These are phyloP conservation scores for Candida hispaniensis DNA, from an alignment of 805 yeast genomes.

Conservation along the genomic window DNA sequence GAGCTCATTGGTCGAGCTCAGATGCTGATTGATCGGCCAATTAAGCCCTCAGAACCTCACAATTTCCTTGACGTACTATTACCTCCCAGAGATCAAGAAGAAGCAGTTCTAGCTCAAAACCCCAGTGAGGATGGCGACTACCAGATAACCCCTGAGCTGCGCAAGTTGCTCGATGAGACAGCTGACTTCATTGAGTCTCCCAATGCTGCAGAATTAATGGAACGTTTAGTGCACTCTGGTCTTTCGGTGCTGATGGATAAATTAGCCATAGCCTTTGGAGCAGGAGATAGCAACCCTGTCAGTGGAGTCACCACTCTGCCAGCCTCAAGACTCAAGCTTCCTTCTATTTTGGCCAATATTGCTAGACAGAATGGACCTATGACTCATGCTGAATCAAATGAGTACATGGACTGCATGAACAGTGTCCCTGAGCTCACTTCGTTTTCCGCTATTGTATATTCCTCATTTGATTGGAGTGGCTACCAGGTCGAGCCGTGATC, in stretches of 20 bases:
- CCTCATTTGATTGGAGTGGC: slow-evolving; percentile 43
- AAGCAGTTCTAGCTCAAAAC: slow-evolving; percentile 44
- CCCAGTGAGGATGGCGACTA: slow-evolving; percentile 23
- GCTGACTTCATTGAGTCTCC: slow-evolving; percentile 35
- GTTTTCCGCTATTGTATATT: slow-evolving; percentile 80
- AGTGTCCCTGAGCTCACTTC: slow-evolving; percentile 62
- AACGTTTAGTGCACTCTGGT: slow-evolving; percentile 35
- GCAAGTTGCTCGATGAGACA: slow-evolving; percentile 36
- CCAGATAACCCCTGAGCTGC: slow-evolving; percentile 22
- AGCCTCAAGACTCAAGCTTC: slow-evolving; percentile 41
- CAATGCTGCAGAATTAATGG: slow-evolving; percentile 31
- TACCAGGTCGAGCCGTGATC: slow-evolving; percentile 2
- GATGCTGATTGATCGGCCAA: slow-evolving; percentile 29
- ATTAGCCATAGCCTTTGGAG: slow-evolving; percentile 23
- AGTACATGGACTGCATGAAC: slow-evolving; percentile 39
- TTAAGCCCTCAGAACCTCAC: slow-evolving; percentile 17
- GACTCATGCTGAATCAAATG: slow-evolving; percentile 37
- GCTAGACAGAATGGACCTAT: slow-evolving; percentile 53
- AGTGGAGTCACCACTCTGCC: slow-evolving; percentile 17
- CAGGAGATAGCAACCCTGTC: slow-evolving; percentile 5
- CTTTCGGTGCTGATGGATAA: slow-evolving; percentile 38
- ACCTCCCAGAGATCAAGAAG: slow-evolving; percentile 44
- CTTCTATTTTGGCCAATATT: slow-evolving; percentile 57
- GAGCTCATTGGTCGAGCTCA: slow-evolving; percentile 29
- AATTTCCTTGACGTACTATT: slow-evolving; percentile 32